Evolutionary conservation across 192 early-diverging fungal species (phyloP), one percentile per base, ranked within the genome.

Genomic region (Paraglomus brasilianum): DNA sequence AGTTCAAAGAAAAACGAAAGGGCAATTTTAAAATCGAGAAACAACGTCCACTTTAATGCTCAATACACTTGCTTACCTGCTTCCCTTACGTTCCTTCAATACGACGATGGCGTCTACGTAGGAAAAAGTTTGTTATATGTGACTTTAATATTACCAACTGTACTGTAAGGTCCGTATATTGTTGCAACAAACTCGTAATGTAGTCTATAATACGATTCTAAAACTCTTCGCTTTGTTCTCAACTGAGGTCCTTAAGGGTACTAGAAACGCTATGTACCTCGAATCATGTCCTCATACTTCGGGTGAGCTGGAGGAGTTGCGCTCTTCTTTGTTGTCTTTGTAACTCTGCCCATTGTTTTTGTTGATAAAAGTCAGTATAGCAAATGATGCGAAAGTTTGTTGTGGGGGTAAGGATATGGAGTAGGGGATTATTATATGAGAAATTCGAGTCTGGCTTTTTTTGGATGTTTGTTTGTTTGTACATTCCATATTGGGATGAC

Each of bases 1-100:
- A 55, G 22, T 4, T 22, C 0, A 24, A 66, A 40, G 22, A 17
- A 63, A 22, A 63, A 47, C 22, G 17, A 17, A 21, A 24, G 3
- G 5, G 7, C 47, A 49, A n/a, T 10, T n/a, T n/a, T 21, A 38
- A 49, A 19, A 6, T 17, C 47, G 41, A 49, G 40, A 30, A 30
- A 30, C 3, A 30, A 30, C 3, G 30, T 2, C 30, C 30, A 50
- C 19, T 36, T 4, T 30, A 48, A 36, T 14, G 13, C 4, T 38
- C 17, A 22, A 52, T 21, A 10, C n/a, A 22, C 13, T 41, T 43
- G 6, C 30, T 43, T 44, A 68, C 66, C 66, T 68, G 66, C 66
- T 68, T 55, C 66, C 66, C 55, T 68, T 68, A 8, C 66, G 49
- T 21, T 68, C 66, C 30, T 68, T 68, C 66, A 68, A 55, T 22